Percentiles rank a stretch among this genome's conserved stretches.
Conservation (phyloP, 1,284 basidiomycete genomes). For the Termitomyces sp. region DNA sequence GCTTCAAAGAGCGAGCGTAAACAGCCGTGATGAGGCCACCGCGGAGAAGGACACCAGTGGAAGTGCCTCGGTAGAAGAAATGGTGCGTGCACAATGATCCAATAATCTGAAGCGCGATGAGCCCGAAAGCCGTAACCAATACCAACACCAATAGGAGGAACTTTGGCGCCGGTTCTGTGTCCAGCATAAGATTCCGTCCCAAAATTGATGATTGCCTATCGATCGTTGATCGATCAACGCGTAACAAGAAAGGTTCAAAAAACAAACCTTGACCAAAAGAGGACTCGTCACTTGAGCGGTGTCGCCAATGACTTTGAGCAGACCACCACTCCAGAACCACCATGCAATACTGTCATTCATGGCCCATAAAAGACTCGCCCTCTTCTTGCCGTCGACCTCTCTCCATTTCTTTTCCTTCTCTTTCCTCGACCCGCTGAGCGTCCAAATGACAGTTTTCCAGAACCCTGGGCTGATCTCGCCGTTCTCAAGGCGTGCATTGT, state of each 20-base stretch:
- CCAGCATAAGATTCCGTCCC: slow-evolving; percentile 60
- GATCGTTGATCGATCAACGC: not conserved
- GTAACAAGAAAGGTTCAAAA: not conserved
- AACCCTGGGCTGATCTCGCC: slow-evolving; percentile 62
- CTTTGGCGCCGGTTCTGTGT: slow-evolving; percentile 39
- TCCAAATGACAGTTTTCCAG: slow-evolving; percentile 54
- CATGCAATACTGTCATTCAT: slow-evolving; percentile 80
- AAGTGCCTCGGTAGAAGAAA: slow-evolving; percentile 73
- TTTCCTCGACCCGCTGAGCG: slow-evolving; percentile 45
- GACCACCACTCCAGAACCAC: slow-evolving; percentile 79
- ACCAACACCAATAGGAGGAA: slow-evolving; percentile 65
- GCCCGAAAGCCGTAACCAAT: slow-evolving; percentile 70
- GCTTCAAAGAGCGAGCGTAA: slow-evolving; percentile 73
- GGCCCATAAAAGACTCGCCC: slow-evolving; percentile 67
- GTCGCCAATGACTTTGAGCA: slow-evolving; percentile 75
- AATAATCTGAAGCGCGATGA: slow-evolving; percentile 68
- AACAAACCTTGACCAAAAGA: slow-evolving; percentile 64
- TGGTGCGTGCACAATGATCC: slow-evolving; percentile 73
- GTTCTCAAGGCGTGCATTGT: slow-evolving; percentile 61
- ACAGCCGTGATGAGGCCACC: slow-evolving; percentile 87
- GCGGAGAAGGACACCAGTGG: slow-evolving; percentile 77
- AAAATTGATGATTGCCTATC: slow-evolving; percentile 73
- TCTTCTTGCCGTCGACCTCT: slow-evolving; percentile 56
- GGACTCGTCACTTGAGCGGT: slow-evolving; percentile 72
- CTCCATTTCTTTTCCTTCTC: slow-evolving; percentile 62